phyloP scores from a whole-genome alignment of 495 filamentous ascomycete species.

The Cercophora samala region DNA sequence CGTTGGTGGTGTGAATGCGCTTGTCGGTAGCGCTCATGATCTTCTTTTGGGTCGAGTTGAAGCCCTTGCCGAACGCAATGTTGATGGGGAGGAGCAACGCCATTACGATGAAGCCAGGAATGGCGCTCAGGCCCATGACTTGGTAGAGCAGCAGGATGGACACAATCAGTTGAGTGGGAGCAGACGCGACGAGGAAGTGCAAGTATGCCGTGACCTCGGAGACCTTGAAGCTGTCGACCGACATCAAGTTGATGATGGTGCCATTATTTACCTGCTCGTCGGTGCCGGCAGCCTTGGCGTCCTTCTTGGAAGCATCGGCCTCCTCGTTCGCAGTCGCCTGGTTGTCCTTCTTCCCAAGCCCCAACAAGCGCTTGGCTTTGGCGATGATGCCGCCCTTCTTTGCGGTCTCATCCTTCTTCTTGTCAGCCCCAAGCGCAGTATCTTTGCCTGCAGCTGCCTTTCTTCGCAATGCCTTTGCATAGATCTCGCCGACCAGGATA shows the following conservation, averaged over 20 bases:
- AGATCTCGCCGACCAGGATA: conserved; percentile 96
- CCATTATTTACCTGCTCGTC: conserved; percentile 84
- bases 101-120: conserved; percentile 94
- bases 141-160: conserved; percentile 71
- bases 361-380: conserved; percentile 51
- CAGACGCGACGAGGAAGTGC: conserved; percentile 83
- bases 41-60: conserved; percentile 77
- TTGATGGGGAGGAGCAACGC: conserved; percentile 83
- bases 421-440: conserved; percentile 56
- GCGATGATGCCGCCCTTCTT: conserved; percentile 47
- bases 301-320: conserved; percentile 32
- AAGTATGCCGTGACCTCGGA: conserved; percentile 88
- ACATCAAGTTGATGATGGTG: conserved; percentile 98
- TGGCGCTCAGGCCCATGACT: conserved; percentile 87
- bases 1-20: conserved; percentile 93
- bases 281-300: conserved; percentile 41
- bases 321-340: conserved; percentile 22
- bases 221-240: conserved; percentile 98
- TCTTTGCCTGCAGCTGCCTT: conserved; percentile 79
- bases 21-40: conserved; percentile 96
- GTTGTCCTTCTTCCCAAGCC: conserved; percentile 55
- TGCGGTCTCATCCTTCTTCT: conserved; percentile 40
- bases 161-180: conserved; percentile 77
- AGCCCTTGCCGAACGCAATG: conserved; percentile 76
- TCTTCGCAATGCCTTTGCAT: conserved; percentile 90